Conservation (phyloP, 2,329 filamentous ascomycete species). For the Talaromyces funiculosus region DNA sequence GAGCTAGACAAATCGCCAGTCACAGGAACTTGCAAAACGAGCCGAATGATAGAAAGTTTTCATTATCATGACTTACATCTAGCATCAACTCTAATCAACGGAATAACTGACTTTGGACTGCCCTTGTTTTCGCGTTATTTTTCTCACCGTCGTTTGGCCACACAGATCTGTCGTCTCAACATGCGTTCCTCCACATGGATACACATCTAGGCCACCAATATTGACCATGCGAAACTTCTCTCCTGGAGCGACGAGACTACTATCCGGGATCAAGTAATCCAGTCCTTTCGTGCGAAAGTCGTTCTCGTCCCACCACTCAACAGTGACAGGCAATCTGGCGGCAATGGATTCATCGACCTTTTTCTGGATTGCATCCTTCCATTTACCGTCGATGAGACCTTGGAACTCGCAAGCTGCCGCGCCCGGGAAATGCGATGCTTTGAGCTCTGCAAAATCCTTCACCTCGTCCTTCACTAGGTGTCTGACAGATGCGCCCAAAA, state of each 20-base stretch:
- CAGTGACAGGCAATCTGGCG: slow-evolving; percentile 19
- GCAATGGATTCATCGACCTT: slow-evolving; percentile 24
- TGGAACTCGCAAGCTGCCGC: slow-evolving; percentile 26
- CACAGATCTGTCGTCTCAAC: slow-evolving; percentile 20
- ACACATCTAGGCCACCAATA: slow-evolving; percentile 26
- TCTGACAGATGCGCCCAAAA: slow-evolving; percentile 26
- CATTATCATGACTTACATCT: not conserved
- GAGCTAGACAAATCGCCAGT: not conserved
- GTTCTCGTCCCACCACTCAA: slow-evolving; percentile 23
- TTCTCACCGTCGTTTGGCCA: slow-evolving; percentile 23
- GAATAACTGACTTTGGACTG: slow-evolving; percentile 25
- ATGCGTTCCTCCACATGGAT: slow-evolving; percentile 29
- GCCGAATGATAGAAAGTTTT: not conserved
- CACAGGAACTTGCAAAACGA: not conserved
- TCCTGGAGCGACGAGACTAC: slow-evolving; percentile 16
- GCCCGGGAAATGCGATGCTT: slow-evolving; percentile 26
- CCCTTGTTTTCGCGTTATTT: slow-evolving; percentile 26
- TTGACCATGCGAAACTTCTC: slow-evolving; percentile 21
- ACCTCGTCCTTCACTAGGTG: slow-evolving; percentile 16
- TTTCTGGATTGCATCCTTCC: slow-evolving; percentile 24
- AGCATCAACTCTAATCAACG: not conserved
- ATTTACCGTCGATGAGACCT: slow-evolving; percentile 26
- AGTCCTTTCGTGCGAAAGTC: slow-evolving; percentile 13
- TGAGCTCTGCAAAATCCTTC: slow-evolving; percentile 23
- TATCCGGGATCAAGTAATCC: slow-evolving; percentile 17